A percentile compares a stretch with the other conserved stretches of the same genome.
These are phyloP conservation scores for Nakazawaea pomicola DNA, from an alignment of 805 yeast genomes.

Conservation along the genomic window DNA sequence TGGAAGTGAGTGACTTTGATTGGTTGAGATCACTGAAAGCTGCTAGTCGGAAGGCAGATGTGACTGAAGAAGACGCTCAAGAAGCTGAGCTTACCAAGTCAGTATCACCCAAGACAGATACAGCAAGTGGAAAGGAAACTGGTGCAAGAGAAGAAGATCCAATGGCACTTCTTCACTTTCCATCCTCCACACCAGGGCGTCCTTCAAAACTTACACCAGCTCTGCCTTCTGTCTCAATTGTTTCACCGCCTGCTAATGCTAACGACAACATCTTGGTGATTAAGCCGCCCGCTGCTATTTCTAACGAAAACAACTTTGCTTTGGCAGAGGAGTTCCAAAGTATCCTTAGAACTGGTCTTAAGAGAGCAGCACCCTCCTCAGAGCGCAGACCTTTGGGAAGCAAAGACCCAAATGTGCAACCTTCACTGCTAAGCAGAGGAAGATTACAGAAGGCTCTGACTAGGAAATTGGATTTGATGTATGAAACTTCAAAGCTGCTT, in stretches of 20 bases:
- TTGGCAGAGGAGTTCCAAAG: background rate
- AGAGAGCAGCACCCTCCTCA: background rate
- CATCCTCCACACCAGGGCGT: background rate
- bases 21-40: background rate
- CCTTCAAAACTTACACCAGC: no score
- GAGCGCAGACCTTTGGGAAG: background rate
- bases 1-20: conserved; percentile 6
- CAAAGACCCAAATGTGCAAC: conserved; percentile 4
- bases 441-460: background rate
- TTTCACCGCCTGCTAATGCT: no score
- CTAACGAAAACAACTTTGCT: background rate
- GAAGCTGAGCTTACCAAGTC: no score
- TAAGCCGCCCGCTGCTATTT: no score
- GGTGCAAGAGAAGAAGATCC: background rate
- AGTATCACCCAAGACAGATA: no score
- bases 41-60: background rate
- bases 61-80: background rate
- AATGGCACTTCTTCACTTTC: background rate
- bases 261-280: no score
- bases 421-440: background rate
- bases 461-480: background rate
- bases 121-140: no score
- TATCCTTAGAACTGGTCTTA: background rate
- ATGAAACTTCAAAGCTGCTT: background rate
- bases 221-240: no score